These are phyloP conservation scores for Taiozyma sp. DNA, from an alignment of 1,139 yeast genomes.

Conservation along the genomic window DNA sequence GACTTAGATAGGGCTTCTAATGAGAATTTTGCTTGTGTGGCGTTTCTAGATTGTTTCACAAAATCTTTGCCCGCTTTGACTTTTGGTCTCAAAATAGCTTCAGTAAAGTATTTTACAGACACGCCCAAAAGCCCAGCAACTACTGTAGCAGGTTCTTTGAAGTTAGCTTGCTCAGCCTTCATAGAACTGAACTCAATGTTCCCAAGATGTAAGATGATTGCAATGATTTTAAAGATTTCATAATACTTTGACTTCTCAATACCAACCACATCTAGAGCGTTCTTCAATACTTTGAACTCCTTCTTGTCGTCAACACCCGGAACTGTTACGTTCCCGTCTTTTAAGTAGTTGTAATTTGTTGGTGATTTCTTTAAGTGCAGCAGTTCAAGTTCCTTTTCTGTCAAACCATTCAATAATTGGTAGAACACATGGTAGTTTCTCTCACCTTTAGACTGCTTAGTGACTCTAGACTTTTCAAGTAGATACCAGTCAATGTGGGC, in stretches of 20 bases:
- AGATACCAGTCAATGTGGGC: constrained; percentile 95
- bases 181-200: constrained; percentile 70
- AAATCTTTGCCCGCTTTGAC: constrained; percentile 91
- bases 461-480: constrained; percentile 89
- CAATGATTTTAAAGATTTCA: constrained; percentile 60
- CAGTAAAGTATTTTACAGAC: constrained; percentile 45
- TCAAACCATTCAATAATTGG: constrained; percentile 71
- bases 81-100: constrained; percentile 66
- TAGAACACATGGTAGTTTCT: constrained; percentile 92
- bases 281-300: constrained; percentile 55
- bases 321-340: constrained; percentile 46
- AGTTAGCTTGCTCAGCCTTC: constrained; percentile 75
- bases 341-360: constrained; percentile 48
- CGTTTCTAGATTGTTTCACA: constrained; percentile 74
- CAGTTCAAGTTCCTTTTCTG: constrained; percentile 40
- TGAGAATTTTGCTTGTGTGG: constrained; percentile 74
- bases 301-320: constrained; percentile 70
- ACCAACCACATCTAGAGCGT: constrained; percentile 73
- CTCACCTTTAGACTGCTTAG: constrained; percentile 69
- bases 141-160: constrained; percentile 49
- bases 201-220: constrained; percentile 81
- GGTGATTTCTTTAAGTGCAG: constrained; percentile 42
- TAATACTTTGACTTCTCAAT: constrained; percentile 50
- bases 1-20: constrained; percentile 87
- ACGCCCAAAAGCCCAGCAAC: constrained; percentile 67